Conservation (phyloP, 2,329 filamentous ascomycete genomes). For the Magnaporthiopsis poae region DNA sequence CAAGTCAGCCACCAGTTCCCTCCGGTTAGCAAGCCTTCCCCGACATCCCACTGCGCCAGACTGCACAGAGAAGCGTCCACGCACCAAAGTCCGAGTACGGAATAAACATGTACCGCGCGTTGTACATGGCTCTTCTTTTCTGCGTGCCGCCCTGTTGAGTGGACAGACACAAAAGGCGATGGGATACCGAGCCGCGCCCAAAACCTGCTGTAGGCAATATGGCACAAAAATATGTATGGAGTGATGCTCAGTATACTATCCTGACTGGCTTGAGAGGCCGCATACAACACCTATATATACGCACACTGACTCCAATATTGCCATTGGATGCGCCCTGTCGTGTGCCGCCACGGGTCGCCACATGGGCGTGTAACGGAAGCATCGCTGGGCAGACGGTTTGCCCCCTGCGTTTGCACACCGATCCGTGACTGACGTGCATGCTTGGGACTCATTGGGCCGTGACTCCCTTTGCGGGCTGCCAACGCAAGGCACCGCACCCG, state of each 20-base stretch:
- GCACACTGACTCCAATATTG: no score
- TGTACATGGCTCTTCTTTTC: not conserved
- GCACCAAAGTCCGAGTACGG: not conserved
- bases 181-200: not conserved
- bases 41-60: not conserved
- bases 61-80: not conserved
- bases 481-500: not conserved
- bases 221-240: no score
- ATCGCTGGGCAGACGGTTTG: not conserved
- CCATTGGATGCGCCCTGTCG: not conserved
- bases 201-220: not conserved
- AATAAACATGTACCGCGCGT: not conserved
- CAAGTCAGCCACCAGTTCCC: not conserved
- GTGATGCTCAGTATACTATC: not conserved
- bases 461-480: not conserved
- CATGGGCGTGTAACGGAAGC: not conserved
- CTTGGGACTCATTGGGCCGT: not conserved
- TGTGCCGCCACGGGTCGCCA: not conserved
- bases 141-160: not conserved
- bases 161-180: not conserved
- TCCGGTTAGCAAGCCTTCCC: not conserved
- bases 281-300: not conserved
- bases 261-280: not conserved
- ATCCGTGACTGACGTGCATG: not conserved
- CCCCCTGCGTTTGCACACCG: not conserved